Base-by-base conservation (phyloP, 352 stramenopile genomes). In the Phytophthora idaei region DNA sequence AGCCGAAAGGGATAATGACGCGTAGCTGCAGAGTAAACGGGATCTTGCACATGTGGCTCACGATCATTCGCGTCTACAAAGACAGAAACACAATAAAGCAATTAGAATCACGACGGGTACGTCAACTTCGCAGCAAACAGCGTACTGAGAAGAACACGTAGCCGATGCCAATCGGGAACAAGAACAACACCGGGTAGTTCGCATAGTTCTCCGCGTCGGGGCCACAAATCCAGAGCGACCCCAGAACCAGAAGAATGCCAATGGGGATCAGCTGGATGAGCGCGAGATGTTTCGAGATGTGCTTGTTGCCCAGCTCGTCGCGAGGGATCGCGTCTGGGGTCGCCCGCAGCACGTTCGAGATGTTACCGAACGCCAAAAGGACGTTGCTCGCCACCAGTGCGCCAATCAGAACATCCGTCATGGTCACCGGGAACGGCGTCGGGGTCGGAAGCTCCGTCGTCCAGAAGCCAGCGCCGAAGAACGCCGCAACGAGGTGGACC, bases 1-100 rank as follows among this genome's bases (percentile, higher is more conserved):
- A 71, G 0, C 76, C 81, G 55, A 92, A 87, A 17, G 88, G 88
- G 2, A 96, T 78, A 57, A 96, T 82, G 36, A 96, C 85, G 39
- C 85, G 88, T 10, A 93, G 69, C 67, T 96, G 88, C 31, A 80
- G 82, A 41, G 86, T 85, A 67, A 90, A 96, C 48, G 86, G 85
- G 27, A 96, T 82, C 74, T 96, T 96, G 74, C 86, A 96, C 88
- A 96, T 96, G 78, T 96, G 88, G 74, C 85, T 92, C 53, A 90
- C 76, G 67, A 94, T 96, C 88, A 96, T 96, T 67, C 86, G 86
- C 31, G 86, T 94, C 85, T 95, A 61, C 34, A 52, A 9, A n/a
- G 9, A 21, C n/a, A 76, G 8, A 50, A 56, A 44, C n/a, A 47
- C 29, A 51, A 58, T 4, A 31, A 59, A 64, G 9, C 39, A 21